A percentile compares a stretch with the other conserved stretches of the same genome.
These are phyloP conservation scores for Boletellus emodensis DNA, from an alignment of 768 basidiomycete species.

Conservation along the genomic window DNA sequence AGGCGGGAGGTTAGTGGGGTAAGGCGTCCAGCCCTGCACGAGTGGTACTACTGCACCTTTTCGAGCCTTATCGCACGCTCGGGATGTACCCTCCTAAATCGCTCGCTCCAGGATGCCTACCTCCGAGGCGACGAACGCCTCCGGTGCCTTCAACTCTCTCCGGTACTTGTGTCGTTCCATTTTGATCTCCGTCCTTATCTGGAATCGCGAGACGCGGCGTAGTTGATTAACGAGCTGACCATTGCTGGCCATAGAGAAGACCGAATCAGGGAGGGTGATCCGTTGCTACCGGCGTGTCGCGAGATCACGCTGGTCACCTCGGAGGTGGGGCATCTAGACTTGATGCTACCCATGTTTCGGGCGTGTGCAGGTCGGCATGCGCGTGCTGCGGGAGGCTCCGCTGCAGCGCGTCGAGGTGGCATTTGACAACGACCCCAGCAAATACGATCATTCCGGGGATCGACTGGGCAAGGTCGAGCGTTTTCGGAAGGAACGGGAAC, in stretches of 20 bases:
- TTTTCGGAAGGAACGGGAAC: not conserved
- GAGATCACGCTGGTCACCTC: slow-evolving; percentile 16
- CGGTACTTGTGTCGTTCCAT: slow-evolving; percentile 5
- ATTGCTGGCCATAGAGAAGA: too few relatives aligned
- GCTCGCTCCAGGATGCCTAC: slow-evolving; percentile 10
- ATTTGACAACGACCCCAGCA: not conserved
- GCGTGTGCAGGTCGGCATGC: slow-evolving; percentile 3
- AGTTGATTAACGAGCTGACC: too few relatives aligned
- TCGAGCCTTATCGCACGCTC: slow-evolving; percentile 19
- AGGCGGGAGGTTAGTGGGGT: too few relatives aligned
- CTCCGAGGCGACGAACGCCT: slow-evolving; percentile 15
- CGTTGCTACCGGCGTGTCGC: slow-evolving; percentile 5
- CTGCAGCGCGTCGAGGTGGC: slow-evolving; percentile 8
- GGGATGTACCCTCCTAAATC: slow-evolving; percentile 6
- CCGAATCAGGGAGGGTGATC: too few relatives aligned
- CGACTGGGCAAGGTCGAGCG: not conserved
- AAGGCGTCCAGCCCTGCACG: too few relatives aligned
- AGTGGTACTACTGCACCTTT: slow-evolving; percentile 11
- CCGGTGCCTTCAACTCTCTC: slow-evolving; percentile 15
- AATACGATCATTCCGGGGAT: not conserved
- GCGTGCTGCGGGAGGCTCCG: not conserved
- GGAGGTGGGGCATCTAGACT: slow-evolving; percentile 8
- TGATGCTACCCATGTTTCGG: slow-evolving; percentile 10
- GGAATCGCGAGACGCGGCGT: slow-evolving; percentile 8
- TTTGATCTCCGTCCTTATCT: slow-evolving; percentile 10